These are phyloP conservation scores for Collybiopsis confluens DNA, from an alignment of 768 basidiomycete genomes.

Conservation along the genomic window DNA sequence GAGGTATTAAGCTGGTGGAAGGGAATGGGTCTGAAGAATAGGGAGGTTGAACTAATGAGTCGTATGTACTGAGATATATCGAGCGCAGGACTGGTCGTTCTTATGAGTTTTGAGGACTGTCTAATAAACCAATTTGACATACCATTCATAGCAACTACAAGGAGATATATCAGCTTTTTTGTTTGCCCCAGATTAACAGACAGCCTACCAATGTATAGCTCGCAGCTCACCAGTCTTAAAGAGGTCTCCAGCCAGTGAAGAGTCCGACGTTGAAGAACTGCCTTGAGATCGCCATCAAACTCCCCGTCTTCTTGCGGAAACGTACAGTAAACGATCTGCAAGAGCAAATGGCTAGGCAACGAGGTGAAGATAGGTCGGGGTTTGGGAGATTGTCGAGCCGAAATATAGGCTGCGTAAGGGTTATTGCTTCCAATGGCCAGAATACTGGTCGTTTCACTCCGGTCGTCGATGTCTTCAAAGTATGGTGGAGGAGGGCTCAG, in stretches of 20 bases:
- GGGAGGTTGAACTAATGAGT: conserved; percentile 54
- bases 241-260: conserved; percentile 66
- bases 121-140: too few relatives aligned
- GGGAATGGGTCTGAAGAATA: conserved; percentile 74
- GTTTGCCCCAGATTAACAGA: too few relatives aligned
- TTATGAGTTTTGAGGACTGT: conserved; percentile 68
- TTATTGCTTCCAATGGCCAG: not conserved
- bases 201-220: conserved; percentile 60
- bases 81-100: conserved; percentile 66
- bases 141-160: not conserved
- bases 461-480: not conserved
- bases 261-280: conserved; percentile 57
- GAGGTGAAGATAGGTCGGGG: conserved; percentile 19
- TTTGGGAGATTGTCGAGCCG: conserved; percentile 1
- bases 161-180: not conserved
- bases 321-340: conserved; percentile 63
- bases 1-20: conserved; percentile 18
- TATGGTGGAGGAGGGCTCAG: conserved; percentile 5
- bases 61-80: conserved; percentile 66
- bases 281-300: conserved; percentile 33
- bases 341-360: conserved; percentile 60
- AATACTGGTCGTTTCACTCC: not conserved
- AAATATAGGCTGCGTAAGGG: conserved; percentile 4
- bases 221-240: conserved; percentile 61
- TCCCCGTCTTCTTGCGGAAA: conserved; percentile 44